A percentile compares a stretch with the other conserved stretches of the same genome.
Evolutionary conservation across 352 stramenopile species (phyloP).

Genomic region (Plasmopara halstedii): DNA sequence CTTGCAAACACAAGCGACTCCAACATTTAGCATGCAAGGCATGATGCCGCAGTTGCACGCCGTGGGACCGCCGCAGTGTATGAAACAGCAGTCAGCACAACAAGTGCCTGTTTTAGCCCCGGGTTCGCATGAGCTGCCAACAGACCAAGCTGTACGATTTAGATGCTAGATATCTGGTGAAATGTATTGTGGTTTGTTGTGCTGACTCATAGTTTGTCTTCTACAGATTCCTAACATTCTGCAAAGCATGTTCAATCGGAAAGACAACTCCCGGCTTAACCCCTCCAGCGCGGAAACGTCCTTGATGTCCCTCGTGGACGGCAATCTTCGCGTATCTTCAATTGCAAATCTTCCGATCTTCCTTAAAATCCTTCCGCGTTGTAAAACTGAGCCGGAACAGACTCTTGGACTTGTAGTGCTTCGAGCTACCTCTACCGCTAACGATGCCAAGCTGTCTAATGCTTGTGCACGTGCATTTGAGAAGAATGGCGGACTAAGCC

Average conservation of each 20-base stretch:
- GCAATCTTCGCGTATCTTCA: slow-evolving; percentile 41
- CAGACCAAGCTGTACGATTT: slow-evolving; percentile 22
- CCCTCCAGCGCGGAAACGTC: slow-evolving; percentile 34
- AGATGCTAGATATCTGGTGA: neutral
- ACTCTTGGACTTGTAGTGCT: slow-evolving; percentile 64
- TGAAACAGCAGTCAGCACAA: slow-evolving; percentile 15
- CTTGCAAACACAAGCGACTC: slow-evolving; percentile 11
- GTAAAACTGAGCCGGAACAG: slow-evolving; percentile 65
- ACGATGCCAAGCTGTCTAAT: slow-evolving; percentile 45
- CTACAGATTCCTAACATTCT: slow-evolving; percentile 29
- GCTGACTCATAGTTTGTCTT: neutral
- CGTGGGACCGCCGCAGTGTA: slow-evolving; percentile 12
- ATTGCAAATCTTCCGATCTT: slow-evolving; percentile 46
- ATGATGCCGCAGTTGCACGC: slow-evolving; percentile 20
- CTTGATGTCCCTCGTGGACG: slow-evolving; percentile 52
- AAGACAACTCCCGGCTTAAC: slow-evolving; percentile 16
- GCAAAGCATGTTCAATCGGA: slow-evolving; percentile 26
- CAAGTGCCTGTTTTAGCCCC: slow-evolving; percentile 7
- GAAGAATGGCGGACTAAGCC: slow-evolving; percentile 59
- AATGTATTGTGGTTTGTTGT: neutral
- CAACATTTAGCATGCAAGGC: slow-evolving; percentile 16
- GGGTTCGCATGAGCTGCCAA: slow-evolving; percentile 11
- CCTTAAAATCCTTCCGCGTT: slow-evolving; percentile 44
- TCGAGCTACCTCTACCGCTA: slow-evolving; percentile 50
- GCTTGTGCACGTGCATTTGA: slow-evolving; percentile 60